A percentile compares a stretch with the other conserved stretches of the same genome.
phyloP scores from a whole-genome alignment of 805 yeast genomes.

The Candida verbasci region DNA sequence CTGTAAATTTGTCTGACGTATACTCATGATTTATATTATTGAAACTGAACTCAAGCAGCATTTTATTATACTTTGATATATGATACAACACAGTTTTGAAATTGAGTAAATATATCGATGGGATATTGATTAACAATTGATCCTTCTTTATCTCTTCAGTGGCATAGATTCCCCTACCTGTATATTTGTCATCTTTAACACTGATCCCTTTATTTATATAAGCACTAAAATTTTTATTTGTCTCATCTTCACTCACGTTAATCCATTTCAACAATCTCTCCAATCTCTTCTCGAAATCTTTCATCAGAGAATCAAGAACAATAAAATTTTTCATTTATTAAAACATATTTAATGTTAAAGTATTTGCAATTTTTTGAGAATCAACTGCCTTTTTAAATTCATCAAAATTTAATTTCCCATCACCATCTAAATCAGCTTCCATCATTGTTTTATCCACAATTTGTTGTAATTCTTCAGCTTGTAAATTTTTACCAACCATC shows the following conservation, averaged over 20 bases:
- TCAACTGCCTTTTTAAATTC: constrained; percentile 75
- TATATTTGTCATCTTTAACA: constrained; percentile 34
- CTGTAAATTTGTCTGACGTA: constrained; percentile 19
- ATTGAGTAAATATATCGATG: constrained; percentile 56
- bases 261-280: constrained; percentile 24
- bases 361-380: constrained; percentile 53
- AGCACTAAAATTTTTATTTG: constrained; percentile 17
- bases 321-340: constrained; percentile 13
- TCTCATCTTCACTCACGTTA: constrained; percentile 20
- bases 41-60: constrained; percentile 12
- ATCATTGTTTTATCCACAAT: constrained; percentile 94
- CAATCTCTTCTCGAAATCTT: constrained; percentile 11
- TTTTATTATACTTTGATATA: constrained; percentile 39
- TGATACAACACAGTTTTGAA: constrained; percentile 44
- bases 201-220: constrained; percentile 37
- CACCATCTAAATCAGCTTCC: constrained; percentile 88
- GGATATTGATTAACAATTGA: constrained; percentile 51
- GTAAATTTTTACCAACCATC: constrained; percentile 94
- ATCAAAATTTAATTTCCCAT: constrained; percentile 76
- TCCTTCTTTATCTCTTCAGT: constrained; percentile 27
- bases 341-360: constrained; percentile 51
- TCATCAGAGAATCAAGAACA: constrained; percentile 5
- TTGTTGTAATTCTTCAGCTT: constrained; percentile 86
- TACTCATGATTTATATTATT: constrained; percentile 16
- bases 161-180: constrained; percentile 65